Evolutionary conservation across 805 yeast species (phyloP).

Genomic region (Candida anglica): DNA sequence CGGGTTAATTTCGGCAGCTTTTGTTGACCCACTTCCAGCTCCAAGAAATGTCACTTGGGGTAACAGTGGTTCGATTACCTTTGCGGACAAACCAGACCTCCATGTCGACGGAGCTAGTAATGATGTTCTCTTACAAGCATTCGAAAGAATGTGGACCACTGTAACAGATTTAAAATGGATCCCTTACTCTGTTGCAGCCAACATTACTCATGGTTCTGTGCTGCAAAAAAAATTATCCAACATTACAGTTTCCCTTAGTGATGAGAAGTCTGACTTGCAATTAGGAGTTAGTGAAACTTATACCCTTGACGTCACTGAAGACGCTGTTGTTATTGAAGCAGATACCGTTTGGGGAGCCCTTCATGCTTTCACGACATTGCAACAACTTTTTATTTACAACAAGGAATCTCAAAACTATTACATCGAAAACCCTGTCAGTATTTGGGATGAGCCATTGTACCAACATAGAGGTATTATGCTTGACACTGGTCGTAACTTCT

Average conservation of each 20-base stretch:
- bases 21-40: conserved; percentile 21
- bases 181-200: conserved; percentile 26
- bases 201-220: not conserved
- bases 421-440: conserved; percentile 29
- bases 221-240: conserved; percentile 1
- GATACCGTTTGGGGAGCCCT: conserved; percentile 40
- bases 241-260: conserved; percentile 12
- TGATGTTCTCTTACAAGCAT: conserved; percentile 17
- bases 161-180: conserved; percentile 25
- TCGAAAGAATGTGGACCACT: conserved; percentile 15
- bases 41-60: conserved; percentile 20
- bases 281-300: conserved; percentile 36
- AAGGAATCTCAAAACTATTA: conserved; percentile 20
- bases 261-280: conserved; percentile 22
- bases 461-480: conserved; percentile 37
- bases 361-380: conserved; percentile 36
- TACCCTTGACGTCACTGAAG: conserved; percentile 12
- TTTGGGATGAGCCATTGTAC: conserved; percentile 30
- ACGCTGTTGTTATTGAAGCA: conserved; percentile 19
- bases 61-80: conserved; percentile 6
- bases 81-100: conserved; percentile 4
- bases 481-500: conserved; percentile 36
- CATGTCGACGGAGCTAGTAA: not conserved
- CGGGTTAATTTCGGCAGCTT: conserved; percentile 10
- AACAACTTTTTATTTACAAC: conserved; percentile 35